Base-by-base conservation (phyloP, 2,329 filamentous ascomycete species). In the Drechslerella coelobrocha region DNA sequence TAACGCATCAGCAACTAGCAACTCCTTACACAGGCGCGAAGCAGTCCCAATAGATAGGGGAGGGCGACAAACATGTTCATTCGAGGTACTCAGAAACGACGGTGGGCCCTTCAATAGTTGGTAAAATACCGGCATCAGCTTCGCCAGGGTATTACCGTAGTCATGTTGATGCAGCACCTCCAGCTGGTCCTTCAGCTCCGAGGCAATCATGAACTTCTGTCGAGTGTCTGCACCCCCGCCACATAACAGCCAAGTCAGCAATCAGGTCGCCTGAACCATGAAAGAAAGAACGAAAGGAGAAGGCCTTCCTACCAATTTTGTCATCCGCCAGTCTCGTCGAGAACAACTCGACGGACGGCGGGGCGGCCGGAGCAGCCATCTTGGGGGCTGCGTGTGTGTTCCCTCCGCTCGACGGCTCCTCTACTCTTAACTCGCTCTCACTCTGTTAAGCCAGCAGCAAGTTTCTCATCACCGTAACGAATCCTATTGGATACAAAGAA, bases 111-210 rank as follows among this genome's bases (percentile, higher is more conserved):
- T 88, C 55, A 99, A 82, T 59, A 96, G 90, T 78, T 85, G 87
- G 78, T 94, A 85, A 80, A 97, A 94, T 31, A 96, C 86, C 39
- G 94, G 94, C 81, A 97, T 89, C 76, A 97, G 84, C 80, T 90
- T 90, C 77, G 90, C 86, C 69, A 99, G 84, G 78, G 99, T 97
- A 54, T 85, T 83, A 26, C 85, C 81, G 78, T 97, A 99, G 76
- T 87, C 87, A 61, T 85, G 83, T 57, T 90, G 88, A 76, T 86
- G 86, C 60, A 94, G 96, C 77, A 91, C 85, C 74, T 99, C 95
- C 75, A 97, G 88, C 76, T 86, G 91, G 80, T 99, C 95, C 78
- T 94, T 91, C 76, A 99, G 83, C 74, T 92, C 89, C 56, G 88
- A 87, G 72, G 93, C 91, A 73, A 92, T 87, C 76, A 91, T 90